Percentiles rank a stretch among this genome's conserved stretches.
These are phyloP conservation scores for Deuterostichococcus epilithicus DNA, from an alignment of 139 green algal genomes.

Conservation along the genomic window DNA sequence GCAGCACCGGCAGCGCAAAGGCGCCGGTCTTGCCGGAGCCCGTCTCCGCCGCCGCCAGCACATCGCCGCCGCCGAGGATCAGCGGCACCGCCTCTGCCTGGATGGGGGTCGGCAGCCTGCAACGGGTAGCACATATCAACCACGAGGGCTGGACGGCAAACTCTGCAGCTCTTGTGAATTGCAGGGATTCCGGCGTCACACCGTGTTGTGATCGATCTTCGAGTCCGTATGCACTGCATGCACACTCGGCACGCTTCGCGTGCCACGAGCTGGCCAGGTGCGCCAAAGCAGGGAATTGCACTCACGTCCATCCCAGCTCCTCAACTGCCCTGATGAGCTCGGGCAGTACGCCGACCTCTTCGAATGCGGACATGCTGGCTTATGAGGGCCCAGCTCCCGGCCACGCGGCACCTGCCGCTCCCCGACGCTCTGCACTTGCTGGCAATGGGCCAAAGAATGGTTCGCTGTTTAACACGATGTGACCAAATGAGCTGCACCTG, in stretches of 20 bases:
- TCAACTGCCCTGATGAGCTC: conserved; percentile 65
- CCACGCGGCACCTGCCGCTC: background rate
- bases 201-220: background rate
- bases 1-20: conserved; percentile 83
- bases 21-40: conserved; percentile 88
- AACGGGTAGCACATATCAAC: background rate
- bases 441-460: no score
- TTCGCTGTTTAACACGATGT: background rate
- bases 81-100: conserved; percentile 73
- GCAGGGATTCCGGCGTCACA: background rate
- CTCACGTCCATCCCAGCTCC: conserved; percentile 65
- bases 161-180: background rate
- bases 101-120: conserved; percentile 72
- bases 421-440: no score
- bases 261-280: no score
- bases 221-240: background rate
- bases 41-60: conserved; percentile 88
- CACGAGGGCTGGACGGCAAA: background rate
- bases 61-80: conserved; percentile 80
- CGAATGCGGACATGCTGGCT: conserved; percentile 56
- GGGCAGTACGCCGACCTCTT: conserved; percentile 62
- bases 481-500: no score
- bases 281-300: no score
- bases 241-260: background rate
- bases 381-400: background rate